Evolutionary conservation across 2,329 filamentous ascomycete species (phyloP), one percentile per base, ranked within the genome.

Genomic region (Xylariaceae sp.): DNA sequence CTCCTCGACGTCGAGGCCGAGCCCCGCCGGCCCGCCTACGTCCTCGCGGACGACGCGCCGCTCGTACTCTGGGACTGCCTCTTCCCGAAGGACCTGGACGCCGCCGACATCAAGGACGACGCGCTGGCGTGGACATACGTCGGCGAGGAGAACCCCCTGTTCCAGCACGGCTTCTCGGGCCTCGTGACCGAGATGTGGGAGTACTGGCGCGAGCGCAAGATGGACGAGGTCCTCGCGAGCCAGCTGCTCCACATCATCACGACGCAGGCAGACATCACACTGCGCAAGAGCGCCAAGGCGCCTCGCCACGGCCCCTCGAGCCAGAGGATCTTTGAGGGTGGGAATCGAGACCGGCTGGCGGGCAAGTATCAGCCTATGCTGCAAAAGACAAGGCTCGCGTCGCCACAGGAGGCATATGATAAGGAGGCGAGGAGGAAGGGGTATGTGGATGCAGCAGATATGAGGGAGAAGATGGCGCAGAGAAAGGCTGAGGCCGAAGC

Each of bases 31-130:
- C 93, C 93, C 1, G 79, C 78, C 47, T 98, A 97, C 66, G 80
- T 86, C 57, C 94, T 98, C 81, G 93, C 93, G 1, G 83, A 84
- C 37, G 91, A 97, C 61, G 79, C 83, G 19, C 91, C 93, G 2
- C 76, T 98, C 8, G 93, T 97, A 13, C 78, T 98, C 4, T 97
- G 91, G 91, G 89, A 97, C 66, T 97, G 91, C 65, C 74, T 94
- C 26, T 98, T 96, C 64, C 88, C 88, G 0, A 66, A 67, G 44
- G 64, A 66, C 19, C 38, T 42, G 16, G 57, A 63, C 32, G 51
- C 68, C 34, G 53, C 58, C 12, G 37, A 54, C 12, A 51, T 34
- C 51, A 18, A 54, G 51, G 29, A 53, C 31, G 83, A 93, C 60
- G 72, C 75, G 0, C 60, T 96, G 42, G 62, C 81, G 15, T 98